phyloP scores from a whole-genome alignment of 768 basidiomycete genomes.

The Boletus subcaerulescens region DNA sequence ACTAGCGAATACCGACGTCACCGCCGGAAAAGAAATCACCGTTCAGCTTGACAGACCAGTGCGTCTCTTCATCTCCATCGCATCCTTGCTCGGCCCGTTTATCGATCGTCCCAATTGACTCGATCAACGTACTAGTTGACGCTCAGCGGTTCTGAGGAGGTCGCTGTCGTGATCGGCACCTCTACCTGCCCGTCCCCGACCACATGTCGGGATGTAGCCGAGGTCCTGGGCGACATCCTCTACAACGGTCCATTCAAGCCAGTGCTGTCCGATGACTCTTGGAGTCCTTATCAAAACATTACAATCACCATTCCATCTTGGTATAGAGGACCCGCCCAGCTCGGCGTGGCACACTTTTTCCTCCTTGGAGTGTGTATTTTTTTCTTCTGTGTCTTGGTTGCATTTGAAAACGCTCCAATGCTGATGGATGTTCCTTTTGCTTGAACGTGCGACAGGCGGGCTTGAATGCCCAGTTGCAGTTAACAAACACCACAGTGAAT shows the following conservation, averaged over 20 bases:
- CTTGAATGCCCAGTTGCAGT: too few relatives aligned
- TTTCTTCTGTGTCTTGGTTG: too few relatives aligned
- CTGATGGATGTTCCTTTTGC: too few relatives aligned
- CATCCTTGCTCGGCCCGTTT: not conserved
- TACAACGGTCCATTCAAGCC: not conserved
- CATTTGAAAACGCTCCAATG: too few relatives aligned
- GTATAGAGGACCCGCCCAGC: not conserved
- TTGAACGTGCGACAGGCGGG: too few relatives aligned
- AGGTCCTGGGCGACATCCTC: constrained; percentile 6
- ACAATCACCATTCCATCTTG: not conserved
- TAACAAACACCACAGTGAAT: too few relatives aligned
- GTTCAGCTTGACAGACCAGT: constrained; percentile 45
- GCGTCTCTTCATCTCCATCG: constrained; percentile 7
- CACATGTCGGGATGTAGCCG: not conserved
- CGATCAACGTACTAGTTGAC: not conserved
- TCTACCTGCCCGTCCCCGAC: not conserved
- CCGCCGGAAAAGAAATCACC: constrained; percentile 33
- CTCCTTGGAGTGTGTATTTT: not conserved
- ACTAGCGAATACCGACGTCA: constrained; percentile 28
- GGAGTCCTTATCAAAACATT: not conserved
- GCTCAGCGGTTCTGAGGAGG: not conserved
- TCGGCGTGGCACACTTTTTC: not conserved
- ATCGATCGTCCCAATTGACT: not conserved
- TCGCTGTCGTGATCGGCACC: constrained; percentile 6
- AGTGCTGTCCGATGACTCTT: not conserved